These are phyloP conservation scores for Crithidia fasciculata DNA, from an alignment of 208 protist species.

Conservation along the genomic window DNA sequence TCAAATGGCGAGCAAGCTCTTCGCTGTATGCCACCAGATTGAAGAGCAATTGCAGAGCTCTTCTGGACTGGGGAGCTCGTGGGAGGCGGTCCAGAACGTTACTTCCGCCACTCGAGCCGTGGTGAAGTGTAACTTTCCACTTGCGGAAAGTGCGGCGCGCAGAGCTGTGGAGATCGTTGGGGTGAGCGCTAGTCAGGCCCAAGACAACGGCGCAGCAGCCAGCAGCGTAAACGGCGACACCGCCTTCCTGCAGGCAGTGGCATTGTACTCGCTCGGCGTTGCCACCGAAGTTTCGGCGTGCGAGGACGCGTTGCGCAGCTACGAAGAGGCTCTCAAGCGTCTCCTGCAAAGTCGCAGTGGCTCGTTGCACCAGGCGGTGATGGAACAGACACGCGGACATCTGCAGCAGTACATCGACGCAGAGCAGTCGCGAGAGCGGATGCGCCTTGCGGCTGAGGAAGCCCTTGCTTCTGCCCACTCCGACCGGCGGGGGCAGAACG, in stretches of 20 bases:
- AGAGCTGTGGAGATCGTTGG: slow-evolving; percentile 12
- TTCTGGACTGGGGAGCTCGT: slow-evolving; percentile 6
- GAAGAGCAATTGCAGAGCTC: slow-evolving; percentile 12
- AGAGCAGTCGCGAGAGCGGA: slow-evolving; percentile 10
- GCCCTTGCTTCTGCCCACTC: slow-evolving; percentile 2
- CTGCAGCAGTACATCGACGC: slow-evolving; percentile 25
- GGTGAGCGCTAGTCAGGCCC: background rate
- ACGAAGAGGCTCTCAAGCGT: slow-evolving; percentile 23
- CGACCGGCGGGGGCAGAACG: slow-evolving; percentile 12
- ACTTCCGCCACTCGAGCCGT: slow-evolving; percentile 27
- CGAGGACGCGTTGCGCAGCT: slow-evolving; percentile 22
- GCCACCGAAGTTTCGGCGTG: slow-evolving; percentile 20
- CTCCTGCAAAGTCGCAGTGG: background rate
- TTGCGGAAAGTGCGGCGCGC: slow-evolving; percentile 21
- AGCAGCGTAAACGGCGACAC: background rate
- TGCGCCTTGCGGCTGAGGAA: slow-evolving; percentile 17
- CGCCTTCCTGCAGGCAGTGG: slow-evolving; percentile 14
- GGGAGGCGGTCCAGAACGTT: slow-evolving; percentile 15
- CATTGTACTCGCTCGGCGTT: slow-evolving; percentile 24
- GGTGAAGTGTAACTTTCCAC: slow-evolving; percentile 30
- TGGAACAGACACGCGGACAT: slow-evolving; percentile 12
- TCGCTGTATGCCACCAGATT: slow-evolving; percentile 8
- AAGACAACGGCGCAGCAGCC: background rate
- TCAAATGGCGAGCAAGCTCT: slow-evolving; percentile 6
- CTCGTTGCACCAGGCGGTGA: slow-evolving; percentile 5